A percentile compares a stretch with the other conserved stretches of the same genome.
These are phyloP conservation scores for Hymenoscyphus occultus DNA, from an alignment of 2,329 filamentous ascomycete genomes.

Conservation along the genomic window DNA sequence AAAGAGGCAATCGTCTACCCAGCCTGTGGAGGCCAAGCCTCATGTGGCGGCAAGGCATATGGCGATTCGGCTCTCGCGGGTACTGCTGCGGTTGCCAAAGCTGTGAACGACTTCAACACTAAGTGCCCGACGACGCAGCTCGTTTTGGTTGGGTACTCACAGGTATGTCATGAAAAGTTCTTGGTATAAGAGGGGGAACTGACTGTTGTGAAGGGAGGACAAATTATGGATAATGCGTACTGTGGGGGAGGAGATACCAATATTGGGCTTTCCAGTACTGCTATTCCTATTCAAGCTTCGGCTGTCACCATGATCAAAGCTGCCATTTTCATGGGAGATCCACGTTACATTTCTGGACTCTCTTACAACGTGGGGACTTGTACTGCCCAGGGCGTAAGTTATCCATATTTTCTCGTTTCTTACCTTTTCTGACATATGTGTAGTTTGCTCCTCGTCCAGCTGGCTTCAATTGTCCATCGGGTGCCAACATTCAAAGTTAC, in stretches of 20 bases:
- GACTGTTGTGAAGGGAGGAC: slow-evolving; percentile 46
- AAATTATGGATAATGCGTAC: slow-evolving; percentile 61
- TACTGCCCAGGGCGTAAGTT: slow-evolving; percentile 54
- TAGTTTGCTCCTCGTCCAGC: slow-evolving; percentile 55
- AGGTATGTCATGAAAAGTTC: slow-evolving; percentile 39
- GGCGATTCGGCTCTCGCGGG: slow-evolving; percentile 56
- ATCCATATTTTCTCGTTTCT: background rate
- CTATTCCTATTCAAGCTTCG: slow-evolving; percentile 42
- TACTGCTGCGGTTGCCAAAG: slow-evolving; percentile 55
- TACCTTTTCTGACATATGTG: background rate
- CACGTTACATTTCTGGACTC: slow-evolving; percentile 53
- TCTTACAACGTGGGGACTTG: slow-evolving; percentile 62
- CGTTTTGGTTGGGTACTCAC: slow-evolving; percentile 61
- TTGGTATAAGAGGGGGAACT: background rate
- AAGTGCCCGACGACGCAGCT: slow-evolving; percentile 56
- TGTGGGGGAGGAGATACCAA: slow-evolving; percentile 54
- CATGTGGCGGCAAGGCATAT: slow-evolving; percentile 59
- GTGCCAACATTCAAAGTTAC: slow-evolving; percentile 55
- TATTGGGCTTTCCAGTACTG: slow-evolving; percentile 45
- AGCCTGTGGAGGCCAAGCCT: slow-evolving; percentile 59
- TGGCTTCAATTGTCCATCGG: slow-evolving; percentile 53
- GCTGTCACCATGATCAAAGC: slow-evolving; percentile 58
- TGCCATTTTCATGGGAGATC: slow-evolving; percentile 64
- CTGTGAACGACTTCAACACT: slow-evolving; percentile 56
- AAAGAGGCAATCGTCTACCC: slow-evolving; percentile 57